These are phyloP conservation scores for Eimeria falciformis DNA, from an alignment of 169 alveolate species.

Conservation along the genomic window DNA sequence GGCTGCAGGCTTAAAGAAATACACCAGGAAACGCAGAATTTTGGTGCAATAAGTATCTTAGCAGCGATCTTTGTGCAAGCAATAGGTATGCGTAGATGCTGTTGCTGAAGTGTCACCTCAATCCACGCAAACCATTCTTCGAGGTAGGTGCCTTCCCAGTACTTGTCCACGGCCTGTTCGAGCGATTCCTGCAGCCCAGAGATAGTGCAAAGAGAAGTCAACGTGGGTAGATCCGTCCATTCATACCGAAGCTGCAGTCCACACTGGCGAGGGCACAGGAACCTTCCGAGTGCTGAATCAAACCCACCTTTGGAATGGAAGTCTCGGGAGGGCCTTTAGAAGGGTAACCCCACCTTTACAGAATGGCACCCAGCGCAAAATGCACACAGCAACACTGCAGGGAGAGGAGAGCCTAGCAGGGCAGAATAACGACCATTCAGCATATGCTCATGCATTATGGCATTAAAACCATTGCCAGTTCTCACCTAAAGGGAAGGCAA, in stretches of 20 bases:
- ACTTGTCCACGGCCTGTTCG: slow-evolving; percentile 58
- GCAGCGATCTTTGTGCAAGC: too few relatives aligned
- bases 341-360: slow-evolving; percentile 71
- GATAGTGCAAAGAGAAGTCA: not conserved
- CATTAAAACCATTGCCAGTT: too few relatives aligned
- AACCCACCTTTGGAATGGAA: slow-evolving; percentile 5
- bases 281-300: too few relatives aligned
- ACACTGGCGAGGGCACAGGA: too few relatives aligned
- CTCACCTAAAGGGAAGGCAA: slow-evolving; percentile 79
- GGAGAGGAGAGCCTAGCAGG: not conserved
- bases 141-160: slow-evolving; percentile 73
- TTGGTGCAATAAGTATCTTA: too few relatives aligned
- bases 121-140: slow-evolving; percentile 73
- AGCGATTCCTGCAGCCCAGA: slow-evolving; percentile 31
- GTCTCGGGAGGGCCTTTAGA: slow-evolving; percentile 73
- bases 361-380: not conserved
- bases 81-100: too few relatives aligned
- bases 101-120: too few relatives aligned
- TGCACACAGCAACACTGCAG: not conserved
- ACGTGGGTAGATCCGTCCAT: too few relatives aligned
- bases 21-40: too few relatives aligned
- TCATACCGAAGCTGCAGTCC: too few relatives aligned
- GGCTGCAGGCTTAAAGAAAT: too few relatives aligned
- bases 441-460: too few relatives aligned
- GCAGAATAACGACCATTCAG: not conserved